Base-by-base conservation (phyloP, 306 rosid genomes). In the Hylodesmum podocarpum region DNA sequence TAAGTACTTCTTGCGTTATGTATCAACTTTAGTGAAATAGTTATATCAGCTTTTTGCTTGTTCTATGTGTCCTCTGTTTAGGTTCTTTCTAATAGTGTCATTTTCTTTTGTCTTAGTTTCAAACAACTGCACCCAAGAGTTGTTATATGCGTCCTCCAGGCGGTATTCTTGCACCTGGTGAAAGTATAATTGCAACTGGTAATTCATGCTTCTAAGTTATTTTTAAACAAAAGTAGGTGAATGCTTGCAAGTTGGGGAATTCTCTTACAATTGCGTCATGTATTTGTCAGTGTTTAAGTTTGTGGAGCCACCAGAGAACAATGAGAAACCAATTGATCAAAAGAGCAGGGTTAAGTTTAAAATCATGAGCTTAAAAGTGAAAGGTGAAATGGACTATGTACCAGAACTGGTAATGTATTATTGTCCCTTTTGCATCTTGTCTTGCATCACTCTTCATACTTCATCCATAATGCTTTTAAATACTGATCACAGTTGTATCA, bases 61-160 rank as follows among this genome's bases (percentile, higher is more conserved):
- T 31, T 62, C 28, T 66, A 44, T 22, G 33, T 16, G 49, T 49
- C 65, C 28, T 21, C 57, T 72, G 6, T 34, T 16, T 44, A 34
- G 21, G 0, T 72, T 67, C 44, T 75, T 27, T 40, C 66, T 72
- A 31, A 78, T 25, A 31, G 37, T 75, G 54, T 46, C 15, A 1
- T 73, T 5, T 82, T 72, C 43, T 50, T 46, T 50, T 68, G 78
- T 80, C 70, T 68, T 70, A 93, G 98, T 93, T 93, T 75, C 98
- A 93, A 90, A 93, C 98, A 63, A 93, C 98, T 51, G 97, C 96
- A 11, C 97, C 98, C 64, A 93, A 93, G 89, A 91, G 98, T 78
- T 93, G 98, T 73, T 93, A 84, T 77, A 93, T 93, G 98, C 96
- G 96, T 59, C 98, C 96, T 80, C 95, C 98, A 0, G 93, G 98